Percentiles rank a stretch among this genome's conserved stretches.
Evolutionary conservation across 2,329 filamentous ascomycete genomes (phyloP).

Genomic region (Exophiala aquamarina): DNA sequence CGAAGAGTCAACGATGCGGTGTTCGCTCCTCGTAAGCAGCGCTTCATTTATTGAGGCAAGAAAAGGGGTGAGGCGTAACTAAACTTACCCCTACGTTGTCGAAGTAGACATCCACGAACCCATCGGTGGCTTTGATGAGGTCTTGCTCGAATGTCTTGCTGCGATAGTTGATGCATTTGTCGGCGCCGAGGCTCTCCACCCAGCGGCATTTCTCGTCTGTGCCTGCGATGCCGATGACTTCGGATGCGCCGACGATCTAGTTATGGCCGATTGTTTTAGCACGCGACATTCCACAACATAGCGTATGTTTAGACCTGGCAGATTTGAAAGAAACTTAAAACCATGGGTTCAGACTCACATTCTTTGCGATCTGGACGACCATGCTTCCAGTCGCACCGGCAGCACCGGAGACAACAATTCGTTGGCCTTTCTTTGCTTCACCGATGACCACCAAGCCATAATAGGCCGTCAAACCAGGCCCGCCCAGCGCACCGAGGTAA

Average conservation of each 20-base stretch:
- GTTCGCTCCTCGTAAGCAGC: too few species aligned
- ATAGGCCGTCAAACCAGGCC: constrained; percentile 67
- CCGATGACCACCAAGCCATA: constrained; percentile 70
- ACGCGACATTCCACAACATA: too few species aligned
- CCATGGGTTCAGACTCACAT: constrained; percentile 11
- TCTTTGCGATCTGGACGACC: constrained; percentile 26
- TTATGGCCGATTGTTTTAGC: neutral
- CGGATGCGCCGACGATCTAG: constrained; percentile 64
- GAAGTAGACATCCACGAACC: constrained; percentile 65
- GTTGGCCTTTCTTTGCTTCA: constrained; percentile 66
- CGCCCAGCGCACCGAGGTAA: constrained; percentile 44
- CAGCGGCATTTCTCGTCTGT: constrained; percentile 67
- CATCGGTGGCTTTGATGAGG: constrained; percentile 17
- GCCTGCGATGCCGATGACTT: constrained; percentile 65
- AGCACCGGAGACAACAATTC: constrained; percentile 74
- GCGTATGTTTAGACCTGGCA: neutral
- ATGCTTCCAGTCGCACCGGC: constrained; percentile 61
- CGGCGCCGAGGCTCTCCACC: constrained; percentile 66
- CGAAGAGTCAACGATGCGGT: too few species aligned
- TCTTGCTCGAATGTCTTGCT: constrained; percentile 56
- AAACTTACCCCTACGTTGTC: constrained; percentile 53
- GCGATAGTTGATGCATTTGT: constrained; percentile 67
- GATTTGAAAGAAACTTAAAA: neutral
- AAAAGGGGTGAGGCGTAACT: neutral
- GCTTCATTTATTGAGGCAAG: too few species aligned